Evolutionary conservation across 108 stramenopile genomes (phyloP), one percentile per base, ranked within the genome.

Genomic region (Fragilariopsis cylindrus): DNA sequence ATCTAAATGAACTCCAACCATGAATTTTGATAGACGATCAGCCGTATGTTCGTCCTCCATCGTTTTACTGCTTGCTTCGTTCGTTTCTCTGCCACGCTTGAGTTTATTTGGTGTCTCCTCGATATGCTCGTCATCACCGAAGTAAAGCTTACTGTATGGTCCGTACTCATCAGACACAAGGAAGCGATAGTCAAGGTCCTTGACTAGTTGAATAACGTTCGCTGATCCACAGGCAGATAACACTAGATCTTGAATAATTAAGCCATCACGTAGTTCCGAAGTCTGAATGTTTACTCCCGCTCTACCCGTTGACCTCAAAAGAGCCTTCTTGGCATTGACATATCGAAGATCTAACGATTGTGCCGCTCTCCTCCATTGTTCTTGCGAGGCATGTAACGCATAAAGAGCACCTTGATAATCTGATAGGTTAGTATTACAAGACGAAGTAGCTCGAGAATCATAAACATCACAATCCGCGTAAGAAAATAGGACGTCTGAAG

Each of bases 371-470:
- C 81, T 84, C 95, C 92, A 96, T 50, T 93, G 69, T 52, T 84
- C 81, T 63, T 87, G 89, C 15, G 91, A 92, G 3, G 85, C 81
- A 78, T 93, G 85, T 9, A 96, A 79, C 2, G 91, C 75, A 69
- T 91, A 96, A 41, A 93, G 76, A 53, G 88, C 87, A 7, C 92
- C 88, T 74, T 81, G 82, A 70, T 88, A 92, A 71, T 92, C 87
- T 16, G 87, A 76, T 16, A 80, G 19, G n/a, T 56, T 49, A 3
- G 67, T 41, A 47, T 74, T 50, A 42, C 81, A 78, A 7, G 74
- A 56, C 12, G 76, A 74, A 6, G 57, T 50, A n/a, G 80, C 84
- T 0, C 74, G 80, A 45, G 68, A 47, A 55, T 55, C 39, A 62
- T 85, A 77, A 47, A 76, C 42, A 43, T 86, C 70, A 54, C 78